A percentile compares a stretch with the other conserved stretches of the same genome.
Evolutionary conservation across 2,329 filamentous ascomycete genomes (phyloP).

Genomic region (Fusarium nygamai): DNA sequence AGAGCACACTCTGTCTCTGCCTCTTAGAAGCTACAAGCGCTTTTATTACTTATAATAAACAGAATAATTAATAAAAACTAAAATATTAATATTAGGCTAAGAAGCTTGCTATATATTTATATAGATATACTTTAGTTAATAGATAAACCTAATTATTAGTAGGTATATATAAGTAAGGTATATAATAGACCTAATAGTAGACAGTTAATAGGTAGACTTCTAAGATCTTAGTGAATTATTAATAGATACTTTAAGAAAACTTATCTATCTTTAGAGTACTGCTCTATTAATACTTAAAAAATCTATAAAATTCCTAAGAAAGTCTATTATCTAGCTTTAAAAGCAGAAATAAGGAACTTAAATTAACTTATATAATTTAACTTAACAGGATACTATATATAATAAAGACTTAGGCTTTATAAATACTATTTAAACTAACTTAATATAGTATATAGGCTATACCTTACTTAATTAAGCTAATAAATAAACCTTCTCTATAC

Average conservation of each 20-base stretch:
- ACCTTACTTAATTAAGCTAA: background rate
- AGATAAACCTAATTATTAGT: background rate
- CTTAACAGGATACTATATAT: background rate
- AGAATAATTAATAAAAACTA: background rate
- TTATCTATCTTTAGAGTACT: background rate
- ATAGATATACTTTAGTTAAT: background rate
- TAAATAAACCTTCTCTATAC: background rate
- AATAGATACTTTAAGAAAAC: background rate
- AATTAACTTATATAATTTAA: background rate
- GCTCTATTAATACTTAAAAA: background rate
- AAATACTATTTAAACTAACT: background rate
- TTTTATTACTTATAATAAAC: background rate
- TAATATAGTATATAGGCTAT: background rate
- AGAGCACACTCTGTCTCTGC: background rate
- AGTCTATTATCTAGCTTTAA: background rate
- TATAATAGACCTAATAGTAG: background rate
- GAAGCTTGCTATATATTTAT: background rate
- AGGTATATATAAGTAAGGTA: background rate
- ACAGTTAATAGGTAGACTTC: background rate
- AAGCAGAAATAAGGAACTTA: background rate
- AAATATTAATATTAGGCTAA: background rate
- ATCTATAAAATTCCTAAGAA: background rate
- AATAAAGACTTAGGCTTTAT: background rate
- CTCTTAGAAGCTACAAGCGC: background rate
- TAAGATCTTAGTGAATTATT: background rate